Base-by-base conservation (phyloP, 148 eudicot genomes). In the Rheum nobile region DNA sequence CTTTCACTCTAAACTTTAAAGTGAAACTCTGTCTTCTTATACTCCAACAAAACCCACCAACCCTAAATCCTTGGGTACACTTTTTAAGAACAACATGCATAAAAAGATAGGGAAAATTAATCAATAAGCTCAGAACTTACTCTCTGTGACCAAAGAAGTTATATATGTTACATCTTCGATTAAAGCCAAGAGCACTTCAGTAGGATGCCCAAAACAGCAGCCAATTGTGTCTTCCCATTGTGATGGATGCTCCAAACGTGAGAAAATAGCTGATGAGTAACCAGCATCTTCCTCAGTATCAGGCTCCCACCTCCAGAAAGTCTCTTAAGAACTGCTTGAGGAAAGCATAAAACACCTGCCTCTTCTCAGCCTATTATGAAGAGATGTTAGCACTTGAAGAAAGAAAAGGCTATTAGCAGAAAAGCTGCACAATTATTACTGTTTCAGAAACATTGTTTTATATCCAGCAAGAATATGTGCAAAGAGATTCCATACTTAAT, bases 191-290 rank as follows among this genome's bases (percentile, higher is more conserved):
- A 88, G 70, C 77, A 95, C 71, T 81, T 87, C 97, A 82, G 89
- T 80, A 77, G 99, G 99, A 80, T 91, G 97, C 74, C 97, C 97
- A 80, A 76, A 69, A 78, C 88, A 85, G 80, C 99, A 91, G 79
- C 99, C 99, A 72, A 85, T 83, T 73, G 83, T 80, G 72, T 86
- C 86, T 70, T 71, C 48, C 72, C 72, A 41, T 80, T 82, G 74
- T 76, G 79, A 83, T 31, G 80, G 54, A 68, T 78, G 71, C 52
- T 85, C 88, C 47, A 38, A 77, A 17, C 79, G 55, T 76, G 86
- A 76, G 74, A 72, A 74, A 79, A 55, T 65, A 67, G 84, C 74
- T 13, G 46, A 59, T n/a, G n/a, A 76, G 79, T 85, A 65, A n/a
- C 69, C 92, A 69, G 80, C 48, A 77, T 48, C 74, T 77, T 85